Percentiles rank a stretch among this genome's conserved stretches.
phyloP scores from a whole-genome alignment of 2,329 filamentous ascomycete species.

The Alternaria alternata region DNA sequence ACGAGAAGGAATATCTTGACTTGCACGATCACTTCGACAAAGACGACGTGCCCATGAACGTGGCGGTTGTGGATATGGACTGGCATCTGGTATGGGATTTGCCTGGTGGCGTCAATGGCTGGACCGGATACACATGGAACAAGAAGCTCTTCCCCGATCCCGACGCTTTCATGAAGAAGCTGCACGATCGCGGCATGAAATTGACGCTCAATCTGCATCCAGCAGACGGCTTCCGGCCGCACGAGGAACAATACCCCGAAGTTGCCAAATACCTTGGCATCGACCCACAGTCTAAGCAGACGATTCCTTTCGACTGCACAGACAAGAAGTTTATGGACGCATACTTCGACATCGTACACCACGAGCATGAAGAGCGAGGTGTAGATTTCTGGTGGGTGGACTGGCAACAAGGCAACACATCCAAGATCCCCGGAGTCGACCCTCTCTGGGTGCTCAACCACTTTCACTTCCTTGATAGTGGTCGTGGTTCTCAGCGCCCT shows the following conservation, averaged over 20 bases:
- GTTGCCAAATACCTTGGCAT: conserved; percentile 63
- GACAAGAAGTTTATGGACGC: conserved; percentile 64
- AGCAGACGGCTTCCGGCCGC: conserved; percentile 63
- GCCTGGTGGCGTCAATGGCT: conserved; percentile 55
- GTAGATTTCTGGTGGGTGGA: conserved; percentile 74
- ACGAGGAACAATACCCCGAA: conserved; percentile 65
- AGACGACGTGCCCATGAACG: conserved; percentile 63
- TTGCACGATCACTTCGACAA: conserved; percentile 65
- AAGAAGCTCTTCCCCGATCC: conserved; percentile 66
- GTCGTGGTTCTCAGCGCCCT: conserved; percentile 53
- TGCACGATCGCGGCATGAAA: conserved; percentile 63
- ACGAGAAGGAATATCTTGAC: conserved; percentile 62
- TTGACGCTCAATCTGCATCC: conserved; percentile 70
- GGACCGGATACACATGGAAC: conserved; percentile 72
- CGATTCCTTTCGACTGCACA: conserved; percentile 66
- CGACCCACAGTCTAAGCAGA: conserved; percentile 59
- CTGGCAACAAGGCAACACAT: conserved; percentile 69
- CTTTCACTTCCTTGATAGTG: conserved; percentile 67
- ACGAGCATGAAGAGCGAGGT: conserved; percentile 63
- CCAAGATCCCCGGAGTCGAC: conserved; percentile 65
- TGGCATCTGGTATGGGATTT: conserved; percentile 65
- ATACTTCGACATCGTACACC: conserved; percentile 66
- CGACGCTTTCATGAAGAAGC: conserved; percentile 57
- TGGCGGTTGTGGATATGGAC: conserved; percentile 72
- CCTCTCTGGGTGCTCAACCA: conserved; percentile 72